phyloP scores from a whole-genome alignment of 345 rosid genomes.

The Camelina laxa region DNA sequence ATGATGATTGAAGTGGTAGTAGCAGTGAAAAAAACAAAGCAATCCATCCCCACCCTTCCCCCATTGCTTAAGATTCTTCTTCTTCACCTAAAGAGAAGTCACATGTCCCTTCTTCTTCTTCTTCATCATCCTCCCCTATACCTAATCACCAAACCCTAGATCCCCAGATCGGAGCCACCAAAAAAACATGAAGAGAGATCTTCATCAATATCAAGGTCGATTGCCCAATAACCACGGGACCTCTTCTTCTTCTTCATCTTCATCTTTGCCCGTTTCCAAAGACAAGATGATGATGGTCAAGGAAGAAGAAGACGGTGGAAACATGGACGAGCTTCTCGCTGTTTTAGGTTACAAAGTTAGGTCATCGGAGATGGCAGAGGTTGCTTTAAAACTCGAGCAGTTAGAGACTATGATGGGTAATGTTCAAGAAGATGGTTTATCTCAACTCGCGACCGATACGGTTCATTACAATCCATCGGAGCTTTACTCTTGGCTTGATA shows the following conservation, averaged over 20 bases:
- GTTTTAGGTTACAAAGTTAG: conserved; percentile 75
- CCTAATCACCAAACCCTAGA: conserved; percentile 12
- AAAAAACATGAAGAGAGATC: conserved; percentile 62
- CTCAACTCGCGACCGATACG: conserved; percentile 64
- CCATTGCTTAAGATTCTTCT: conserved; percentile 56
- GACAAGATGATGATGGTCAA: conserved; percentile 59
- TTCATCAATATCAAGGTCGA: conserved; percentile 48
- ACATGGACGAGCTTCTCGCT: conserved; percentile 77
- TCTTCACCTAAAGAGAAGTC: conserved; percentile 44
- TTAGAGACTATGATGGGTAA: conserved; percentile 69
- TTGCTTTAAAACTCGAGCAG: conserved; percentile 84
- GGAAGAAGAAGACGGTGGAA: conserved; percentile 53
- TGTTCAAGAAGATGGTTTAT: conserved; percentile 64
- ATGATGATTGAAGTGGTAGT: conserved; percentile 53
- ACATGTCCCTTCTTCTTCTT: conserved; percentile 32
- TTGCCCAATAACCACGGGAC: conserved; percentile 30
- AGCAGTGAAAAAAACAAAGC: conserved; percentile 54
- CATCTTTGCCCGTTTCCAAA: not conserved
- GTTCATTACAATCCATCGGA: conserved; percentile 85
- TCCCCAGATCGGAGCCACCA: conserved; percentile 24
- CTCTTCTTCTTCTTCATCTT: conserved; percentile 22
- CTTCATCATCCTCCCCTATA: conserved; percentile 15
- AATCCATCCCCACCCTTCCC: conserved; percentile 40
- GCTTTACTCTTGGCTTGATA: conserved; percentile 67
- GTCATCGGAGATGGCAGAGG: conserved; percentile 87